Conservation (phyloP, 306 rosid species). For the Mimosa pudica region DNA sequence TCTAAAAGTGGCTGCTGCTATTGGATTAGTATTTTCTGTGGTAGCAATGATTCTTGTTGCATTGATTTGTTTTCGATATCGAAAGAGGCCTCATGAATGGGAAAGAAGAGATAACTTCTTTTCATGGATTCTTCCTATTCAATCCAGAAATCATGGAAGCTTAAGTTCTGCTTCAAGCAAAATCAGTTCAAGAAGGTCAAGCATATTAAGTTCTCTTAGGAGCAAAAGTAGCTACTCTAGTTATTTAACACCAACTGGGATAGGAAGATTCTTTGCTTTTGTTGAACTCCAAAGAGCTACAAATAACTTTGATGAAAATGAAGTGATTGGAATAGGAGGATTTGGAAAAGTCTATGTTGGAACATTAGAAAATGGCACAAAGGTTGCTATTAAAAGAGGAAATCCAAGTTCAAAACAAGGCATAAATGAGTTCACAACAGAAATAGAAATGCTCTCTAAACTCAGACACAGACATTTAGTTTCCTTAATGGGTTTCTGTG, state of each 20-base stretch:
- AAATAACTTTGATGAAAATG: conserved; percentile 61
- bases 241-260: conserved; percentile 42
- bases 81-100: conserved; percentile 57
- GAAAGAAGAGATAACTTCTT: conserved; percentile 52
- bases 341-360: conserved; percentile 87
- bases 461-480: conserved; percentile 90
- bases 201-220: conserved; percentile 45
- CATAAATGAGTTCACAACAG: conserved; percentile 76
- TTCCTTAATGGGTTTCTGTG: conserved; percentile 77
- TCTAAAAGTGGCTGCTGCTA: conserved; percentile 44
- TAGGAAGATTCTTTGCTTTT: conserved; percentile 56
- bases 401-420: conserved; percentile 75
- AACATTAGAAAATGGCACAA: conserved; percentile 63
- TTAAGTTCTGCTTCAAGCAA: conserved; percentile 36
- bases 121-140: conserved; percentile 71
- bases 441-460: conserved; percentile 77
- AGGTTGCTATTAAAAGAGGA: conserved; percentile 77
- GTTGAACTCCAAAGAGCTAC: conserved; percentile 61
- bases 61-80: conserved; percentile 47
- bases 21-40: conserved; percentile 56
- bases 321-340: conserved; percentile 82
- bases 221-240: conserved; percentile 52
- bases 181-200: conserved; percentile 43
- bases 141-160: conserved; percentile 24
- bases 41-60: conserved; percentile 43